A percentile compares a stretch with the other conserved stretches of the same genome.
phyloP scores from a whole-genome alignment of 1,139 yeast genomes.

The Yamadazyma diddensiae region DNA sequence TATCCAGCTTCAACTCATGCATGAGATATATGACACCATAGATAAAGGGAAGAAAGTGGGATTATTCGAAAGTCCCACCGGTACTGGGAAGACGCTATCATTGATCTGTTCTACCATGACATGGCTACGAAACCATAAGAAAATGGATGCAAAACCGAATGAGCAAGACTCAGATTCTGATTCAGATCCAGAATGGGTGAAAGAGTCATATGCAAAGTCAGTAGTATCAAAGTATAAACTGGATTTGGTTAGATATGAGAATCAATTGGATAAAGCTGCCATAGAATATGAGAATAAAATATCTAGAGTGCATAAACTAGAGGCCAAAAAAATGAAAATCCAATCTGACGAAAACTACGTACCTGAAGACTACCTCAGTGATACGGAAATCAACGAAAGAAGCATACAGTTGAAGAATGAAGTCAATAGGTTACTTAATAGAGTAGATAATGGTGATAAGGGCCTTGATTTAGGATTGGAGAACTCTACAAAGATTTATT shows the following conservation, averaged over 20 bases:
- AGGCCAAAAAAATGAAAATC: conserved; percentile 9
- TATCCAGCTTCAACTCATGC: conserved; percentile 79
- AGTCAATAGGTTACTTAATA: conserved; percentile 39
- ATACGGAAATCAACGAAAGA: conserved; percentile 20
- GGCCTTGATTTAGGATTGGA: conserved; percentile 20
- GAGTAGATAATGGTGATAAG: conserved; percentile 11
- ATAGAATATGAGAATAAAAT: conserved; percentile 13
- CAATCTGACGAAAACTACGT: conserved; percentile 26
- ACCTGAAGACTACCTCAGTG: conserved; percentile 43
- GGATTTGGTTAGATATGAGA: conserved; percentile 39
- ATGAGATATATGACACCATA: conserved; percentile 63
- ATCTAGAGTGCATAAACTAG: conserved; percentile 12
- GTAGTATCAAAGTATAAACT: conserved; percentile 27
- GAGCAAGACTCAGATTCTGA: conserved; percentile 24
- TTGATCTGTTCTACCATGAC: conserved; percentile 83
- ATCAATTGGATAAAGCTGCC: conserved; percentile 26
- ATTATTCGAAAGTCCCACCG: conserved; percentile 91
- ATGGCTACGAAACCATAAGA: conserved; percentile 71
- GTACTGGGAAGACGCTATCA: conserved; percentile 89
- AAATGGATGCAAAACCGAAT: conserved; percentile 9
- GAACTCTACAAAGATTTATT: conserved; percentile 51
- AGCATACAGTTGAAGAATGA: conserved; percentile 39
- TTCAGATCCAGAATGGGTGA: conserved; percentile 64
- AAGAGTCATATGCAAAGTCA: conserved; percentile 36
- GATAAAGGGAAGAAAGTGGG: conserved; percentile 64